phyloP scores from a whole-genome alignment of 805 yeast species.

The Blastobotrys americana region DNA sequence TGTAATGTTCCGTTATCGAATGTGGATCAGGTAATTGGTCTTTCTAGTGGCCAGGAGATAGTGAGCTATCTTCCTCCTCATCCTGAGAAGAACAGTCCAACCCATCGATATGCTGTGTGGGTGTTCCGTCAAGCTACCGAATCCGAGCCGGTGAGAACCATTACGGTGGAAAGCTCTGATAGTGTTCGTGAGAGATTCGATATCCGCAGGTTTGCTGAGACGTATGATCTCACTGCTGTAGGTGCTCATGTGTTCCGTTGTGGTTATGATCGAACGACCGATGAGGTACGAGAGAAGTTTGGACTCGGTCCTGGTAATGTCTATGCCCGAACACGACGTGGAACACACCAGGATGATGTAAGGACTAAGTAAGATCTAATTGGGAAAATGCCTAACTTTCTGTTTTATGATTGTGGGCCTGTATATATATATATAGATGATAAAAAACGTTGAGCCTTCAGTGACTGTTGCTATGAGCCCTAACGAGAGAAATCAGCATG shows the following conservation, averaged over 20 bases:
- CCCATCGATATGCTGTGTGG: conserved; percentile 83
- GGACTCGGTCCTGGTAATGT: conserved; percentile 73
- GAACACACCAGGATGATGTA: neutral
- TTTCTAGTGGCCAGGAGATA: conserved; percentile 29
- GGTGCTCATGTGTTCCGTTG: conserved; percentile 94
- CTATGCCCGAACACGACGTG: conserved; percentile 25
- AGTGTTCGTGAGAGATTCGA: conserved; percentile 49
- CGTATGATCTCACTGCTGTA: conserved; percentile 56
- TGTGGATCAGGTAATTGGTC: conserved; percentile 48
- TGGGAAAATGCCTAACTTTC: neutral
- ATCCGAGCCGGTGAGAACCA: conserved; percentile 1
- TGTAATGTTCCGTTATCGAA: conserved; percentile 55
- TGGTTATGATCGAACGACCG: conserved; percentile 69
- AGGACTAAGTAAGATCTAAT: no score
- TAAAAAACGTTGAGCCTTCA: neutral
- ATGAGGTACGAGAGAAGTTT: conserved; percentile 58
- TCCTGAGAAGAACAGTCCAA: conserved; percentile 82
- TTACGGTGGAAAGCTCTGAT: conserved; percentile 12
- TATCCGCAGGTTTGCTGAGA: conserved; percentile 58
- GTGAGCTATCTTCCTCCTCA: conserved; percentile 69
- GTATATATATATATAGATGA: conserved; percentile 1
- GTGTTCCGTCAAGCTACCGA: conserved; percentile 62
- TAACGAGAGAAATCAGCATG: no score
- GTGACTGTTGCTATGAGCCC: neutral
- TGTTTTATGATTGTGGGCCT: neutral